Evolutionary conservation across 2,329 filamentous ascomycete genomes (phyloP).

Genomic region (Fusarium sp.): DNA sequence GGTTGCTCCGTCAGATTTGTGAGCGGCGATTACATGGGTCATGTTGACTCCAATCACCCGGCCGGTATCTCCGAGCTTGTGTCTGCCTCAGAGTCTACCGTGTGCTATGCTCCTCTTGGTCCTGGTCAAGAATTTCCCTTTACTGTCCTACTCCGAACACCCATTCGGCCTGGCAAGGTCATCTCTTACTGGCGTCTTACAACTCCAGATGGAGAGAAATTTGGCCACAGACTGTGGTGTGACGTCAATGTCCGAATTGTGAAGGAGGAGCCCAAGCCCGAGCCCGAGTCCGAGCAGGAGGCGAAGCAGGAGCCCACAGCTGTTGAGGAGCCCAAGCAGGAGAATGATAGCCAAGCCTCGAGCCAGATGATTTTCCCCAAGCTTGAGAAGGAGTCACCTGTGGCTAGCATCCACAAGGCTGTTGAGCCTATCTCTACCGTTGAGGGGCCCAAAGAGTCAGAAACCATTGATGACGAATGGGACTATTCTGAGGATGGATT

Average conservation of each 20-base stretch:
- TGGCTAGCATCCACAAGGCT: slow-evolving; percentile 78
- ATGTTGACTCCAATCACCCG: slow-evolving; percentile 82
- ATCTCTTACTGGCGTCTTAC: slow-evolving; percentile 98
- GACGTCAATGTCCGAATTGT: slow-evolving; percentile 76
- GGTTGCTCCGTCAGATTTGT: slow-evolving; percentile 92
- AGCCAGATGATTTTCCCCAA: slow-evolving; percentile 94
- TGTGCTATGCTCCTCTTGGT: slow-evolving; percentile 73
- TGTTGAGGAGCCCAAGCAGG: slow-evolving; percentile 44
- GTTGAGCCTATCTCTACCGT: slow-evolving; percentile 65
- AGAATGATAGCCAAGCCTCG: slow-evolving; percentile 45
- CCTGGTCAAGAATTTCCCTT: slow-evolving; percentile 83
- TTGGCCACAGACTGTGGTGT: slow-evolving; percentile 95
- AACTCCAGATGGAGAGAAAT: slow-evolving; percentile 79
- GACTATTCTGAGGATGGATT: slow-evolving; percentile 77
- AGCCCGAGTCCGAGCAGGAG: slow-evolving; percentile 27
- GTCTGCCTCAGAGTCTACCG: slow-evolving; percentile 83
- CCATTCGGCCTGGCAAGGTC: slow-evolving; percentile 76
- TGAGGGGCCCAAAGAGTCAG: slow-evolving; percentile 60
- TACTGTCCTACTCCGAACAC: slow-evolving; percentile 85
- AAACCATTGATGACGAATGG: slow-evolving; percentile 69
- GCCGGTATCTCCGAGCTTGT: slow-evolving; percentile 81
- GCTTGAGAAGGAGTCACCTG: slow-evolving; percentile 91
- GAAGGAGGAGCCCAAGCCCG: slow-evolving; percentile 45
- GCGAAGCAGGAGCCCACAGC: slow-evolving; percentile 38
- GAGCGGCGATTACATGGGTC: slow-evolving; percentile 96